A percentile compares a stretch with the other conserved stretches of the same genome.
phyloP scores from a whole-genome alignment of 257 asterid species.

The Plantago ovata region DNA sequence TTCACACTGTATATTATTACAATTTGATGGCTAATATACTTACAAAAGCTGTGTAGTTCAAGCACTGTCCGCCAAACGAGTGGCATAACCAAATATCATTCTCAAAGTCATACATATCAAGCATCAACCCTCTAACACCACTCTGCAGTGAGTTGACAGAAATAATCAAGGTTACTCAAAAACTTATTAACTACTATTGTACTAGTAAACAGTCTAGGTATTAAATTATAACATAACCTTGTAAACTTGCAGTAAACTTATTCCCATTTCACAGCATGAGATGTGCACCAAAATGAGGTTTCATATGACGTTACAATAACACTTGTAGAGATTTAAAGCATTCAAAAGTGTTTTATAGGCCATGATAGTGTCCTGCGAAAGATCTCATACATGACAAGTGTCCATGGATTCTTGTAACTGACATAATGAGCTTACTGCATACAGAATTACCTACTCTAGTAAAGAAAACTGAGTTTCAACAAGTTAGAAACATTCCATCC shows the following conservation, averaged over 20 bases:
- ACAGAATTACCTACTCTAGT: too few relatives aligned
- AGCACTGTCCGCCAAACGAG: slow-evolving; percentile 81
- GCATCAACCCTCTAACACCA: slow-evolving; percentile 95
- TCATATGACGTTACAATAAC: slow-evolving; percentile 1
- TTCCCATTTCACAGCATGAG: neutral
- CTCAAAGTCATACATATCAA: slow-evolving; percentile 84
- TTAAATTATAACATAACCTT: neutral
- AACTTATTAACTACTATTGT: neutral
- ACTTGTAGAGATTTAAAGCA: slow-evolving; percentile 3
- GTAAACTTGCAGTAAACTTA: neutral
- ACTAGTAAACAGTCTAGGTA: neutral
- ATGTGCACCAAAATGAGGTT: slow-evolving; percentile 2
- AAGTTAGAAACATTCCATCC: too few relatives aligned
- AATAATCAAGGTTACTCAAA: slow-evolving; percentile 9
- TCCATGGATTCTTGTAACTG: too few relatives aligned
- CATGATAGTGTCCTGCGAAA: neutral
- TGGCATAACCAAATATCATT: slow-evolving; percentile 94
- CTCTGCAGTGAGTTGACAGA: slow-evolving; percentile 54
- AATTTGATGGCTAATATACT: slow-evolving; percentile 28
- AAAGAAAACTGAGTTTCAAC: neutral
- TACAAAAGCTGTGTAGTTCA: slow-evolving; percentile 89
- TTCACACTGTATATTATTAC: neutral
- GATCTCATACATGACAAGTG: too few relatives aligned
- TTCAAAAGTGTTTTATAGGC: neutral
- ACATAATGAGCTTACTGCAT: too few relatives aligned